Base-by-base conservation (phyloP, 768 basidiomycete genomes). In the Rhodotorula toruloides region DNA sequence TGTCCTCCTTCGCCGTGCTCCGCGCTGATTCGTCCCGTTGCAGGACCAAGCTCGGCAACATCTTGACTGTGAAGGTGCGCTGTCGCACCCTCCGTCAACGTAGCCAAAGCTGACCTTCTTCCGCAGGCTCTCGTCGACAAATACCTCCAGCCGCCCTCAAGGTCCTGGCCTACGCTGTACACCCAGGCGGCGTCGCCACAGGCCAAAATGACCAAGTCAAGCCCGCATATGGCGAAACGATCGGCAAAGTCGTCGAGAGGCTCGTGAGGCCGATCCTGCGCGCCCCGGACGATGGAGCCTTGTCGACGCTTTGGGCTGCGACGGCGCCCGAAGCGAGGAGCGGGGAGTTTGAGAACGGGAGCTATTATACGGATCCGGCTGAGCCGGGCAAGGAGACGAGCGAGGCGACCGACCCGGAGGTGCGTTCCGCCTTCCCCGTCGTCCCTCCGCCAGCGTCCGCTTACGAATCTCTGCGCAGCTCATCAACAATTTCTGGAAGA, bases 401-500 rank as follows among this genome's bases (percentile, higher is more conserved):
- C 34, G 68, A 70, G 43, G 61, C 61, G 22, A 43, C 39, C 9
- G 61, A 70, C 53, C 63, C 54, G 42, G 40, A 59, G 39, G 60
- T 65, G 60, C 43, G 63, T 48, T 22, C 10, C 52, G 52, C 1
- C 21, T 4, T 7, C 40, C 48, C 34, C 29, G 25, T 32, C 14
- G 37, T 12, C 27, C 32, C 43, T 21, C 22, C 4, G 21, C 7
- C 17, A 22, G 12, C 42, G 25, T 0, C 37, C 31, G 27, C 27
- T 19, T 14, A 1, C 17, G 27, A 7, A 12, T 8, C 11, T 8
- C 25, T 31, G 5, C n/a, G 9, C 46, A 70, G 68, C 37, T 70
- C n/a, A 62, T 70, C 43, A 64, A 70, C 47, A 70, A 70, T 43
- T 63, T 70, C 36, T 70, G 48, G 53, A 44, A 49, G 46, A 61